phyloP scores from a whole-genome alignment of 768 basidiomycete genomes.

The Rhodotorula kratochvilovae region DNA sequence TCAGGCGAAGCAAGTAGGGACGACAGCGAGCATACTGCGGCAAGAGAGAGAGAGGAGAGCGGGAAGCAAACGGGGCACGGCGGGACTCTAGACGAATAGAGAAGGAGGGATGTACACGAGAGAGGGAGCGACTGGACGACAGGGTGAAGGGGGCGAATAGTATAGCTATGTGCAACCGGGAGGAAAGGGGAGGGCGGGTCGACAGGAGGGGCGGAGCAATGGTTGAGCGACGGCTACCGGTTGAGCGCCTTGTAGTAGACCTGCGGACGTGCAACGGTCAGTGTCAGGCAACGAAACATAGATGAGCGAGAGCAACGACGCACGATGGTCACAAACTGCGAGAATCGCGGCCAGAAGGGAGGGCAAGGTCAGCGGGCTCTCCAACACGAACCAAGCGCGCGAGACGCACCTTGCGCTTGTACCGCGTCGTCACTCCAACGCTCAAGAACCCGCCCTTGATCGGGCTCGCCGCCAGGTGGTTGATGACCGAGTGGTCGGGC shows the following conservation, averaged over 20 bases:
- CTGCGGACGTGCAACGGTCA: background rate
- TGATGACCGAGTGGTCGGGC: slow-evolving; percentile 86
- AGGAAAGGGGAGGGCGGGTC: background rate
- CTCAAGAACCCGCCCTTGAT: slow-evolving; percentile 89
- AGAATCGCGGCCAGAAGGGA: background rate
- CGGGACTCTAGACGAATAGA: background rate
- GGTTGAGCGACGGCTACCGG: background rate
- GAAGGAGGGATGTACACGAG: background rate
- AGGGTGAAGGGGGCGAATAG: background rate
- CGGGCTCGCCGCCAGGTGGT: slow-evolving; percentile 87
- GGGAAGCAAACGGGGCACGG: background rate
- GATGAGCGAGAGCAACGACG: background rate
- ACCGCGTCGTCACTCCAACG: slow-evolving; percentile 84
- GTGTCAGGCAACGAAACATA: background rate
- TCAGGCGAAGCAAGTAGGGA: background rate
- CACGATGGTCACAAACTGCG: slow-evolving; percentile 41
- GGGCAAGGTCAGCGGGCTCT: background rate
- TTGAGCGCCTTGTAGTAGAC: slow-evolving; percentile 37
- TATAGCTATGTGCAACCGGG: background rate
- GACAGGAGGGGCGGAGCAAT: background rate
- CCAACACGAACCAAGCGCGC: background rate
- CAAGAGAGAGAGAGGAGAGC: background rate
- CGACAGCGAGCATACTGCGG: background rate
- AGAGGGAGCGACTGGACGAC: background rate
- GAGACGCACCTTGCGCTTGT: slow-evolving; percentile 71